Base-by-base conservation (phyloP, 2,329 filamentous ascomycete genomes). In the Pseudogymnoascus sp. region DNA sequence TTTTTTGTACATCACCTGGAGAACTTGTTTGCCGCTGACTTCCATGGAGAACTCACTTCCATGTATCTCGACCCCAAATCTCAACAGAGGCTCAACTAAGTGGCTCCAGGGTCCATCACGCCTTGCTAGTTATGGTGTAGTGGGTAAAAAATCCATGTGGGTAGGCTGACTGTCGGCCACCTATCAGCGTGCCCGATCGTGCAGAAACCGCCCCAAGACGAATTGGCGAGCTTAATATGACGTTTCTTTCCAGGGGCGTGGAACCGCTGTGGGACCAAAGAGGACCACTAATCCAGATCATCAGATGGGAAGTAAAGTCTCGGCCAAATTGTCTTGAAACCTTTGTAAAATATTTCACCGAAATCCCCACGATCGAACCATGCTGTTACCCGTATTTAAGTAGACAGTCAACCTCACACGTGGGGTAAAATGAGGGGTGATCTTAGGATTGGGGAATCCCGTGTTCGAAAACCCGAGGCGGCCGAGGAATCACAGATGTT, bases 361-460 rank as follows among this genome's bases (percentile, higher is more conserved):
- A 57, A 10, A 57, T 34, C n/a, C 51, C 51, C 51, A 57, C 51
- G 51, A 57, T 57, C 4, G 10, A 19, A 19, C 51, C 51, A 57
- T 11, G 28, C 25, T 6, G 2, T 57, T 34, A 25, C 51, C 51
- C 51, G 51, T 57, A 57, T 57, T 51, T 13, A 57, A 57, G 51
- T 57, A 31, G 51, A 57, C 51, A 57, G 51, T 57, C 51, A 5
- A 57, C 51, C 51, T 57, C 86, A 90, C 71, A 82, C 84, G 0
- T 89, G 85, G 1, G 87, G 89, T 67, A 87, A 92, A 11, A 69
- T 92, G 54, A 87, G 89, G 68, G 28, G 28, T 31, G 28, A 31
- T 31, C 8, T 31, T 31, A 31, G 8, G 28, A 31, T 31, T 31
- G 28, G 28, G 28, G 28, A 31, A 31, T 10, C 28, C 2, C 28